Percentiles rank a stretch among this genome's conserved stretches.
Conservation (phyloP, 768 basidiomycete species). For the Lanmaoa rubissima region DNA sequence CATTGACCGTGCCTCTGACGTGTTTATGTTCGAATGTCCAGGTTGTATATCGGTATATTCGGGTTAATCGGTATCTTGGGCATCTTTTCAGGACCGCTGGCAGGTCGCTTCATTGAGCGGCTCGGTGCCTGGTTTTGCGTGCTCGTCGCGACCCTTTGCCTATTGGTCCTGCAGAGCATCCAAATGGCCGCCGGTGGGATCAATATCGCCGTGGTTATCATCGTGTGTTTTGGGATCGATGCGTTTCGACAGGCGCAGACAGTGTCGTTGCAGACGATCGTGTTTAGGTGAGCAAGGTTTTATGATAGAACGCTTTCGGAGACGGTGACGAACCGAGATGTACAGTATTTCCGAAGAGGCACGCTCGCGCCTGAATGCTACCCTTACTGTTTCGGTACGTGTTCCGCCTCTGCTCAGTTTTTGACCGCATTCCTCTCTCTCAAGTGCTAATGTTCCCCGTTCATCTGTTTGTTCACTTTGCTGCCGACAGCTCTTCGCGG, state of each 20-base stretch:
- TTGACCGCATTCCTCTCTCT: not conserved
- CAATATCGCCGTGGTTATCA: slow-evolving; percentile 37
- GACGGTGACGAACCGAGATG: not conserved
- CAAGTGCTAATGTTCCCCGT: not conserved
- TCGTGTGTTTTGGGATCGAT: slow-evolving; percentile 43
- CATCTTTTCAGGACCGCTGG: slow-evolving; percentile 29
- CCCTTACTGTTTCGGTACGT: slow-evolving; percentile 29
- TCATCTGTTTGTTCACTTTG: not conserved
- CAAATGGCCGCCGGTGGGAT: slow-evolving; percentile 39
- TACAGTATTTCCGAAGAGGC: slow-evolving; percentile 30
- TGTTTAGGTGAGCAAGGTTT: slow-evolving; percentile 20
- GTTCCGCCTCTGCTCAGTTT: not conserved
- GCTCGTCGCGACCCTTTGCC: slow-evolving; percentile 32
- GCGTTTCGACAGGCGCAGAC: slow-evolving; percentile 40
- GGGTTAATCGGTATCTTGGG: slow-evolving; percentile 46
- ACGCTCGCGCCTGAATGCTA: slow-evolving; percentile 30
- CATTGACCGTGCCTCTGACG: not conserved
- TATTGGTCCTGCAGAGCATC: slow-evolving; percentile 31
- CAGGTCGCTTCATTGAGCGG: slow-evolving; percentile 27
- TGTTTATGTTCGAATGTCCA: not conserved
- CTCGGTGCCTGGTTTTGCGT: slow-evolving; percentile 44
- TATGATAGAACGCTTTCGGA: not conserved
- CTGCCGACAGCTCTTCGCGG: slow-evolving; percentile 27
- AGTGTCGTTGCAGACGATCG: slow-evolving; percentile 32
- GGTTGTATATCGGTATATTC: slow-evolving; percentile 44